A percentile compares a stretch with the other conserved stretches of the same genome.
Evolutionary conservation across 176 grass and related monocot genomes (phyloP).

Genomic region (Oryza nivara): DNA sequence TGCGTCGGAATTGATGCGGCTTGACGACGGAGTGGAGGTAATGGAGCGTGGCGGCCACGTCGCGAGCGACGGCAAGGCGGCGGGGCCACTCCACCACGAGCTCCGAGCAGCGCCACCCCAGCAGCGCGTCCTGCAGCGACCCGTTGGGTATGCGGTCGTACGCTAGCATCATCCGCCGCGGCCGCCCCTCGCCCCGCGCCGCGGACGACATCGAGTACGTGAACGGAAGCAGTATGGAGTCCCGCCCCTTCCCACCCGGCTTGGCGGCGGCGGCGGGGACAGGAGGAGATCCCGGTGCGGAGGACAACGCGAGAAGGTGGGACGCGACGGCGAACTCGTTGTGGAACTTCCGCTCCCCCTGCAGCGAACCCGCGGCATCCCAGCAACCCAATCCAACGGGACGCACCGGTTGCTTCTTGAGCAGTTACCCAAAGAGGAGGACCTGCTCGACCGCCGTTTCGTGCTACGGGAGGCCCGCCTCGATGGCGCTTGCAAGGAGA

Average conservation of each 20-base stretch:
- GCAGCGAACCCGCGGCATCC: slow-evolving; percentile 67
- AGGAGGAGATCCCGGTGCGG: background rate
- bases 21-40: slow-evolving; percentile 68
- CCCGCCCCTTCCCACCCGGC: background rate
- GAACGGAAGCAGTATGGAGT: slow-evolving; percentile 57
- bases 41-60: slow-evolving; percentile 64
- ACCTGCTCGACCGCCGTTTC: too few species aligned
- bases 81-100: slow-evolving; percentile 54
- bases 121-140: slow-evolving; percentile 76
- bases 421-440: too few species aligned
- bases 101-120: slow-evolving; percentile 61
- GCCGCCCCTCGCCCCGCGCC: slow-evolving; percentile 16
- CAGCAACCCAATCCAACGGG: too few species aligned
- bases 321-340: slow-evolving; percentile 73
- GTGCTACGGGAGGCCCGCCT: too few species aligned
- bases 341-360: slow-evolving; percentile 91
- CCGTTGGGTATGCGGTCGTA: slow-evolving; percentile 84
- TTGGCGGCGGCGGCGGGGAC: background rate
- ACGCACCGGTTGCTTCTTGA: too few species aligned
- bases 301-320: slow-evolving; percentile 28
- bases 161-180: slow-evolving; percentile 61
- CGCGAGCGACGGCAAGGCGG: slow-evolving; percentile 59
- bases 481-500: too few species aligned
- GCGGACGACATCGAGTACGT: slow-evolving; percentile 57
- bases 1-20: slow-evolving; percentile 47